A percentile compares a stretch with the other conserved stretches of the same genome.
These are phyloP conservation scores for Exophiala calicioides DNA, from an alignment of 2,329 filamentous ascomycete species.

Conservation along the genomic window DNA sequence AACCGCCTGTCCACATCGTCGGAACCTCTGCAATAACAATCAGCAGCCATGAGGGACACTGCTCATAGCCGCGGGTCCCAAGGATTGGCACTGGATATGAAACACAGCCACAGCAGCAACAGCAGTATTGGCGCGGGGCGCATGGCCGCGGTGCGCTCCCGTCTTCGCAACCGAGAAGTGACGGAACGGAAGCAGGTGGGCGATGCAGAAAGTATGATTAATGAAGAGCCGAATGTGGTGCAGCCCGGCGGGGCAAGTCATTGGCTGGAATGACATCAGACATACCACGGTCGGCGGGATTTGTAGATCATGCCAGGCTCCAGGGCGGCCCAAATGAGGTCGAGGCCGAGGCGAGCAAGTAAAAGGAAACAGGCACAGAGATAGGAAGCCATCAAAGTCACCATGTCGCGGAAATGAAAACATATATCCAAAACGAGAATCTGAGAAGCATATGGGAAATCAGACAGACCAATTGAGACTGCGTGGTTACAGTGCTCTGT, in stretches of 20 bases:
- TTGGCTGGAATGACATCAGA: slow-evolving; percentile 31
- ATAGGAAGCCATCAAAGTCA: no score
- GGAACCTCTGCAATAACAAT: slow-evolving; percentile 89
- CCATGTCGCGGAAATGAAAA: no score
- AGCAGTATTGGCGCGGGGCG: slow-evolving; percentile 35
- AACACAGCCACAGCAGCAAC: slow-evolving; percentile 3
- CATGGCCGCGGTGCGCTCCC: slow-evolving; percentile 64
- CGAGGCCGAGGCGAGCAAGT: no score
- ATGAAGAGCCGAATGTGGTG: slow-evolving; percentile 44
- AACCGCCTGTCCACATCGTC: slow-evolving; percentile 94
- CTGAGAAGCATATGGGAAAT: no score
- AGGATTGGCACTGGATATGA: slow-evolving; percentile 54
- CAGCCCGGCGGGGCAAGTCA: slow-evolving; percentile 26
- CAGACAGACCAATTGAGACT: no score
- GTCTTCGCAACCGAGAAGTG: slow-evolving; percentile 71
- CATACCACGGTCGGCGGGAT: no score
- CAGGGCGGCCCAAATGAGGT: no score
- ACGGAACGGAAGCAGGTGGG: slow-evolving; percentile 88
- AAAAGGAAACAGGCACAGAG: no score
- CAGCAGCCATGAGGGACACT: slow-evolving; percentile 69
- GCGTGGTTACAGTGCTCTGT: no score
- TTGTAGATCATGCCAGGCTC: no score
- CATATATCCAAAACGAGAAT: no score
- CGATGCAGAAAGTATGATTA: slow-evolving; percentile 77
- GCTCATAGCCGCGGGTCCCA: slow-evolving; percentile 43